phyloP scores from a whole-genome alignment of 1,139 yeast genomes.

The Candida pseudocylindracea region DNA sequence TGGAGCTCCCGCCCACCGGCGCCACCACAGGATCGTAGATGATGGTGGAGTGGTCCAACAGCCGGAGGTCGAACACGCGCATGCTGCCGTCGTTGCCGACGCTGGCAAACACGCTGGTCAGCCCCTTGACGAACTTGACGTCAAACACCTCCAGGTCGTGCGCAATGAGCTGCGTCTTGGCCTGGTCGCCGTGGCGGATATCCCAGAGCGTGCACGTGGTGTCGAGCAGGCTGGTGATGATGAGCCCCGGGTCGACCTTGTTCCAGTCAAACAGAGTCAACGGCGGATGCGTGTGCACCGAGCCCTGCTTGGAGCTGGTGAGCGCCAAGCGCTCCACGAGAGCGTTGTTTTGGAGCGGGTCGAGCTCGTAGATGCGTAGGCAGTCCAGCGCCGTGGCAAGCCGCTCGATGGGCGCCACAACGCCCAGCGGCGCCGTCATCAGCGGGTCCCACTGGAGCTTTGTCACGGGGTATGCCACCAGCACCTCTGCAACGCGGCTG shows the following conservation, averaged over 20 bases:
- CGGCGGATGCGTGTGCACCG: constrained; percentile 41
- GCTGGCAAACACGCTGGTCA: constrained; percentile 67
- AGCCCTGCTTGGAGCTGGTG: constrained; percentile 11
- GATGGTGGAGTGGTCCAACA: constrained; percentile 85
- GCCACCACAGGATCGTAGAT: constrained; percentile 40
- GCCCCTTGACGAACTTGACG: constrained; percentile 59
- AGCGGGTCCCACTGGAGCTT: constrained; percentile 55
- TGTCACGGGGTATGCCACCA: constrained; percentile 45
- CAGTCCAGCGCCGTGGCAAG: constrained; percentile 56
- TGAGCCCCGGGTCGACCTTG: constrained; percentile 37
- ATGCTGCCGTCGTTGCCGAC: constrained; percentile 95
- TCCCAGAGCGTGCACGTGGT: constrained; percentile 98
- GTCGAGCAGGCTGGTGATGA: constrained; percentile 78
- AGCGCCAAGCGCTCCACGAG: constrained; percentile 19
- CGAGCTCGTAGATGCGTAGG: constrained; percentile 39
- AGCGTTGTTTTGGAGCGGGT: constrained; percentile 10
- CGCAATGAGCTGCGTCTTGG: constrained; percentile 85
- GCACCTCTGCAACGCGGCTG: constrained; percentile 24
- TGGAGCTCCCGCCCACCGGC: constrained; percentile 1
- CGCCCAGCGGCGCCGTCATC: constrained; percentile 5
- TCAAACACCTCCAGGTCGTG: constrained; percentile 93
- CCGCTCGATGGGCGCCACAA: constrained; percentile 8
- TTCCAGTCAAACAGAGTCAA: constrained; percentile 94
- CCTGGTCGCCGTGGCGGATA: constrained; percentile 22
- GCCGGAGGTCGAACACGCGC: constrained; percentile 73